These are phyloP conservation scores for Barnettozyma wickerhamii DNA, from an alignment of 805 yeast species.

Conservation along the genomic window DNA sequence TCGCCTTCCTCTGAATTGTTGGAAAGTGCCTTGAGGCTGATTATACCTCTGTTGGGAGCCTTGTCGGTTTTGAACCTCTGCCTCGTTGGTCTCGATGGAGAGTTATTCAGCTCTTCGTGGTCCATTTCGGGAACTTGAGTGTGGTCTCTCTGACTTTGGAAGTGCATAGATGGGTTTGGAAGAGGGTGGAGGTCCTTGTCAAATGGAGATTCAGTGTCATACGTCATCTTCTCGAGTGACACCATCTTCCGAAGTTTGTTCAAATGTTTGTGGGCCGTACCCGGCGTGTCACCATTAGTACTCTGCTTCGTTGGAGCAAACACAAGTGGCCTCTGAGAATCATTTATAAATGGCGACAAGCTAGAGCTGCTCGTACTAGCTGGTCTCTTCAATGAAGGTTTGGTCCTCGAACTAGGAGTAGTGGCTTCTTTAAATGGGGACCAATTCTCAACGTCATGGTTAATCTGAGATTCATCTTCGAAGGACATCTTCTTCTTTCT, in stretches of 20 bases:
- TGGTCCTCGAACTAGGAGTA: slow-evolving; percentile 18
- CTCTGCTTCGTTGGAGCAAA: slow-evolving; percentile 14
- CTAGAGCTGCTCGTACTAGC: slow-evolving; percentile 25
- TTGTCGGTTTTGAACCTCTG: slow-evolving; percentile 22
- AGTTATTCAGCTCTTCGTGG: slow-evolving; percentile 23
- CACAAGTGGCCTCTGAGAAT: slow-evolving; percentile 22
- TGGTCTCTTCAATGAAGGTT: slow-evolving; percentile 23
- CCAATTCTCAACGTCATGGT: slow-evolving; percentile 27
- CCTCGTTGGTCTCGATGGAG: slow-evolving; percentile 31
- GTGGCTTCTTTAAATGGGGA: slow-evolving; percentile 27
- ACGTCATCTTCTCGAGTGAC: slow-evolving; percentile 18
- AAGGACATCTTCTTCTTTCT: slow-evolving; percentile 17
- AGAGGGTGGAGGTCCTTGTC: slow-evolving; percentile 21
- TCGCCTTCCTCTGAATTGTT: slow-evolving; percentile 12
- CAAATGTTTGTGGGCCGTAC: slow-evolving; percentile 22
- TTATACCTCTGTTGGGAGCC: slow-evolving; percentile 8
- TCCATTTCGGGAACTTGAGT: slow-evolving; percentile 3
- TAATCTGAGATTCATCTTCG: slow-evolving; percentile 14
- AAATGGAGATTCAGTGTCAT: slow-evolving; percentile 20
- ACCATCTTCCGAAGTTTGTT: slow-evolving; percentile 28
- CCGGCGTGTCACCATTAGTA: slow-evolving; percentile 24
- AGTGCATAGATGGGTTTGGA: slow-evolving; percentile 26
- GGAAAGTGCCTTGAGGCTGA: slow-evolving; percentile 9
- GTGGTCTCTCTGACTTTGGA: slow-evolving; percentile 5
- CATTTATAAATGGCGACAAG: slow-evolving; percentile 26